Evolutionary conservation across 1,284 basidiomycete genomes (phyloP).

Genomic region (Ceratobasidium sp.): DNA sequence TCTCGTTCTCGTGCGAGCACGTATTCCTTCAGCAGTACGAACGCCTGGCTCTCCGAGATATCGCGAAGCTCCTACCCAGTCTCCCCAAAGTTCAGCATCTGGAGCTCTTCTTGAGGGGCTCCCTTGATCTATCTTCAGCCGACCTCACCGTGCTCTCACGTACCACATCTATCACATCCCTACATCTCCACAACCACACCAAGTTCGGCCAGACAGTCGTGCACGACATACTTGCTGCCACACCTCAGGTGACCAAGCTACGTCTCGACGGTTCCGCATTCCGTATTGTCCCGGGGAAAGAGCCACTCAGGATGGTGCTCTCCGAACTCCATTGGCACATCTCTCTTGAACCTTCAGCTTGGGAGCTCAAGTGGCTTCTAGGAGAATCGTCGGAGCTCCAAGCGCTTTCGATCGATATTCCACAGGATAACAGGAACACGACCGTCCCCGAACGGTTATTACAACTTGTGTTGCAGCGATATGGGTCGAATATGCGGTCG

Average conservation of each 20-base stretch:
- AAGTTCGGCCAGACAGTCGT: slow-evolving; percentile 31
- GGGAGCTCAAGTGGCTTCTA: slow-evolving; percentile 42
- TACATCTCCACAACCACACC: slow-evolving; percentile 32
- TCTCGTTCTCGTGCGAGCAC: slow-evolving; percentile 30
- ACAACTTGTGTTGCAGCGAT: slow-evolving; percentile 21
- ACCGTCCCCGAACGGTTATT: slow-evolving; percentile 17
- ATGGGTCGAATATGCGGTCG: slow-evolving; percentile 27
- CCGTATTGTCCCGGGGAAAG: slow-evolving; percentile 21
- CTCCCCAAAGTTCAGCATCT: slow-evolving; percentile 23
- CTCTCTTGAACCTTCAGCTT: slow-evolving; percentile 30
- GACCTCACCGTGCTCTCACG: slow-evolving; percentile 19
- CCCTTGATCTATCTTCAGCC: slow-evolving; percentile 12
- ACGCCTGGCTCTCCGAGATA: slow-evolving; percentile 26
- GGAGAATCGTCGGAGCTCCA: slow-evolving; percentile 24
- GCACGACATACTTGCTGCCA: slow-evolving; percentile 32
- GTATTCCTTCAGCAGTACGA: slow-evolving; percentile 6
- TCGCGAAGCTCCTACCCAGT: slow-evolving; percentile 30
- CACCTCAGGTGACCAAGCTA: slow-evolving; percentile 33
- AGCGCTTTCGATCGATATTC: slow-evolving; percentile 22
- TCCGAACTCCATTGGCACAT: slow-evolving; percentile 41
- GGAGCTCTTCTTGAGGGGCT: slow-evolving; percentile 28
- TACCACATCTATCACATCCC: slow-evolving; percentile 26
- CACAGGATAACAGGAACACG: slow-evolving; percentile 14
- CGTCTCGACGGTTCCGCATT: slow-evolving; percentile 31
- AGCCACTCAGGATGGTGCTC: slow-evolving; percentile 19